Evolutionary conservation across 176 grass and related monocot genomes (phyloP).

Genomic region (Stipa capillata): DNA sequence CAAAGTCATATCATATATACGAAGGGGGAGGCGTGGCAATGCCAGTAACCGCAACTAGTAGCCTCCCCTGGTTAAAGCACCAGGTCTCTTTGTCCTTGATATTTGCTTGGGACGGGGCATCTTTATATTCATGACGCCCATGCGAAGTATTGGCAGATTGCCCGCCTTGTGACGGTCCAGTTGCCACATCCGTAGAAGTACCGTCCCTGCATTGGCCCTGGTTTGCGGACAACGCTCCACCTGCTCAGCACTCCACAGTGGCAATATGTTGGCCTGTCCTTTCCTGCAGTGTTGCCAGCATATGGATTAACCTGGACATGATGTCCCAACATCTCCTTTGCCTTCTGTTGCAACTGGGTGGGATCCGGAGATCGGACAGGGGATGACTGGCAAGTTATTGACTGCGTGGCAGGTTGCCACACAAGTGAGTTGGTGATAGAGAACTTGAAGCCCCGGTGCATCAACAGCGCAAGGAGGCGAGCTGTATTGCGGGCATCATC

Average conservation of each 20-base stretch:
- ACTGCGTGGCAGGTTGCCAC: constrained; percentile 22
- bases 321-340: constrained; percentile 21
- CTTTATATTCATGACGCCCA: constrained; percentile 55
- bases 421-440: constrained; percentile 76
- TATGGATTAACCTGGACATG: constrained; percentile 40
- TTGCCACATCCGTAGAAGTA: constrained; percentile 89
- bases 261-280: constrained; percentile 55
- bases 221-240: constrained; percentile 60
- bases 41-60: background rate
- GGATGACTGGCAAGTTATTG: constrained; percentile 26
- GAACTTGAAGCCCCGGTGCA: constrained; percentile 87
- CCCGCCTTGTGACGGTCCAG: constrained; percentile 68
- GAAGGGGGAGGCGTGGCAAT: constrained; percentile 16
- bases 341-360: constrained; percentile 21
- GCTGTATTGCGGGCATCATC: constrained; percentile 95
- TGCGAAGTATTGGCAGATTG: constrained; percentile 61
- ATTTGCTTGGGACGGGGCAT: background rate
- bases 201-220: constrained; percentile 68
- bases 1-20: constrained; percentile 58
- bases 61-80: constrained; percentile 45
- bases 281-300: background rate
- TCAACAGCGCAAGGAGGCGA: constrained; percentile 64
- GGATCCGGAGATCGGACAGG: constrained; percentile 15
- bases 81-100: constrained; percentile 14
- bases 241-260: constrained; percentile 74